phyloP scores from a whole-genome alignment of 176 grass and related monocot species.

The Bothriochloa decipiens region DNA sequence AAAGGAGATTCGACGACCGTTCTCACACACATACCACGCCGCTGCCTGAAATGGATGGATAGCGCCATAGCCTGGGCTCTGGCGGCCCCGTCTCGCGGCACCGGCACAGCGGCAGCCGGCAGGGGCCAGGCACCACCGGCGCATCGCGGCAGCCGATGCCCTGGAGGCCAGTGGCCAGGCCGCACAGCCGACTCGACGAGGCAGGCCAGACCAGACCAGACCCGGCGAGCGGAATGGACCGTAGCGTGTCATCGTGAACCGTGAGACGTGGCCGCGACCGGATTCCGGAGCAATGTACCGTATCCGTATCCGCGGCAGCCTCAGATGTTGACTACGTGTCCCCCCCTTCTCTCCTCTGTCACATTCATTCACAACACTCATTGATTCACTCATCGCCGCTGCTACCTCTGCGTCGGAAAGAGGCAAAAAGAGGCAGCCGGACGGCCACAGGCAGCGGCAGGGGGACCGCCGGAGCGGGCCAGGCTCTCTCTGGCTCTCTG shows the following conservation, averaged over 20 bases:
- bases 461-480: neutral
- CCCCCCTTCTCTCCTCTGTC: neutral
- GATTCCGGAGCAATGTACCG: neutral
- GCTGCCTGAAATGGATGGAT: too few species aligned
- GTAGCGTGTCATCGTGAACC: neutral
- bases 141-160: neutral
- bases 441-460: neutral
- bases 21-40: too few species aligned
- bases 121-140: neutral
- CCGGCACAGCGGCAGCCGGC: too few species aligned
- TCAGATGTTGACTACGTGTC: conserved; percentile 16
- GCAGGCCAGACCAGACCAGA: neutral
- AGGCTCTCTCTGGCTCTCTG: neutral
- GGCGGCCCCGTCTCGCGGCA: too few species aligned
- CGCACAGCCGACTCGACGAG: neutral
- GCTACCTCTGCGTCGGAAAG: neutral
- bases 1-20: neutral
- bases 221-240: neutral
- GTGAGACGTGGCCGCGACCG: neutral
- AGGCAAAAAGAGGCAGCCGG: conserved; percentile 29
- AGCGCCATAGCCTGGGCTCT: too few species aligned
- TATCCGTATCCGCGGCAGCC: neutral
- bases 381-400: neutral
- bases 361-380: too few species aligned
- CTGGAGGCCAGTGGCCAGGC: neutral